Conservation (phyloP, 164 flowering plant genomes). For the grape (Vitis vinifera) region ASM3070453v1 NC_081806.1:7173001-7173500, state of each 20-base stretch:
- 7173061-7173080: constrained; percentile 22
- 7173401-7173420: constrained; percentile 7
- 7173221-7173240: not conserved
- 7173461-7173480: not conserved
- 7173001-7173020: constrained; percentile 96
- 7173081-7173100: constrained; percentile 13
- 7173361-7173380: constrained; percentile 19
- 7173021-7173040: constrained; percentile 77
- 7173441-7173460: not conserved
- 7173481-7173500: not conserved
- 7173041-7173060: constrained; percentile 19
- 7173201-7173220: not conserved
- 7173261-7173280: constrained; percentile 1
- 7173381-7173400: constrained; percentile 6
- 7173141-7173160: not conserved
- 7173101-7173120: not conserved
- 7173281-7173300: constrained; percentile 37
- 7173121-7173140: not conserved
- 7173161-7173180: not conserved
- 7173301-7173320: constrained; percentile 15
- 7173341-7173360: constrained; percentile 3
- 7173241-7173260: not conserved
- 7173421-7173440: constrained; percentile 12
- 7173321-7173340: constrained; percentile 35
- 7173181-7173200: not conserved